Percentiles rank a stretch among this genome's conserved stretches.
Conservation (phyloP, 768 basidiomycete species). For the Leucosporidium yakuticum region DNA sequence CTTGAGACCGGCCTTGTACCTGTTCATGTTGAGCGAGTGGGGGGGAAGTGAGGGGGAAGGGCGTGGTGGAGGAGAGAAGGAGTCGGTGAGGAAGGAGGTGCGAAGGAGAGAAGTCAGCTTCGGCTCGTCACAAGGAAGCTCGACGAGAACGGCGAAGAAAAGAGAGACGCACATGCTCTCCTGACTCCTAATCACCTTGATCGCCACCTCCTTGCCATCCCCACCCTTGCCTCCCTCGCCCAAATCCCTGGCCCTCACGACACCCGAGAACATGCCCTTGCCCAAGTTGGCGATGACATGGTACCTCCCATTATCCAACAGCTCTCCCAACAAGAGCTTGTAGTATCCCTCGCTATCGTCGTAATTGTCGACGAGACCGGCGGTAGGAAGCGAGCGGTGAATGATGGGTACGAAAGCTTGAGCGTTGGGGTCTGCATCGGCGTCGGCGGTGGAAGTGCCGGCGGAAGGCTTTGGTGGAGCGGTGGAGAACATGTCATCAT, state of each 20-base stretch:
- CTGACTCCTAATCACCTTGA: conserved; percentile 92
- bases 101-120: background rate
- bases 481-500: conserved; percentile 86
- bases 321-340: conserved; percentile 85
- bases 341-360: conserved; percentile 96
- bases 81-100: background rate
- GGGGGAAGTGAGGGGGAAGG: background rate
- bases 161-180: conserved; percentile 75
- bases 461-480: conserved; percentile 40
- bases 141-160: background rate
- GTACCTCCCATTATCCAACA: conserved; percentile 83
- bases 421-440: conserved; percentile 39
- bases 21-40: conserved; percentile 41
- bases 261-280: conserved; percentile 98
- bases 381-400: conserved; percentile 52
- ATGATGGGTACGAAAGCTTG: conserved; percentile 9
- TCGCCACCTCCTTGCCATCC: conserved; percentile 75
- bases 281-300: conserved; percentile 93
- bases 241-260: conserved; percentile 68
- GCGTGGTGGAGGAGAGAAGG: background rate
- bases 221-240: conserved; percentile 51
- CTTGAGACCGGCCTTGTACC: conserved; percentile 91
- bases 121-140: background rate
- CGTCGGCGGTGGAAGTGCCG: conserved; percentile 45
- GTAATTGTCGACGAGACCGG: conserved; percentile 65